These are phyloP conservation scores for Metschnikowia anglica DNA, from an alignment of 805 yeast species.

Conservation along the genomic window DNA sequence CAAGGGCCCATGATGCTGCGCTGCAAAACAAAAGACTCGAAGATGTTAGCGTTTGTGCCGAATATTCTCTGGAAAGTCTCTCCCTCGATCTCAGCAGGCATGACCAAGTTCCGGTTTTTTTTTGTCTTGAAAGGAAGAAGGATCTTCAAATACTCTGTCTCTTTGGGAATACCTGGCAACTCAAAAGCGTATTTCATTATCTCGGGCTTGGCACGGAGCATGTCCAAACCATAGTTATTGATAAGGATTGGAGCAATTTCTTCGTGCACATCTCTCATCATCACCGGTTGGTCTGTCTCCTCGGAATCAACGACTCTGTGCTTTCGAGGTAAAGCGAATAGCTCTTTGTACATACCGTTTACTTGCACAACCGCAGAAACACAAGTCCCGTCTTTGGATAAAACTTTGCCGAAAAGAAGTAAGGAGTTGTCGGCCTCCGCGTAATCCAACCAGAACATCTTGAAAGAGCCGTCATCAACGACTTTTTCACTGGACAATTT, in stretches of 20 bases:
- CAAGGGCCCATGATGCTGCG: constrained; percentile 95
- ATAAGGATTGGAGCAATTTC: constrained; percentile 70
- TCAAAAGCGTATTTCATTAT: constrained; percentile 87
- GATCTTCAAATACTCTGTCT: constrained; percentile 76
- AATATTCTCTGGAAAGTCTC: constrained; percentile 75
- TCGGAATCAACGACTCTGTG: constrained; percentile 43
- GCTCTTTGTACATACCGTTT: constrained; percentile 63
- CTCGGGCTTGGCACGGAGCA: constrained; percentile 69
- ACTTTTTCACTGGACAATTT: constrained; percentile 27
- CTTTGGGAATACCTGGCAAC: constrained; percentile 71
- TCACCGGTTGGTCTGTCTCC: constrained; percentile 37
- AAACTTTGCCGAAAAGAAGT: constrained; percentile 77
- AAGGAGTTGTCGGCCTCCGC: constrained; percentile 71
- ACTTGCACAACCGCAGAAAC: constrained; percentile 80
- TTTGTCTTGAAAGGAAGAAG: constrained; percentile 72
- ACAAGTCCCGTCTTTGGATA: constrained; percentile 53
- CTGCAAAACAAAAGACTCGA: constrained; percentile 83
- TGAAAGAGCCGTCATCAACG: constrained; percentile 44
- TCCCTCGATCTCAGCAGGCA: constrained; percentile 69
- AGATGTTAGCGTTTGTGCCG: constrained; percentile 70
- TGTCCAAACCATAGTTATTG: constrained; percentile 59
- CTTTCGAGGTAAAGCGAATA: constrained; percentile 74
- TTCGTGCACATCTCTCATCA: constrained; percentile 67
- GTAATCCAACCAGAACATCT: constrained; percentile 89
- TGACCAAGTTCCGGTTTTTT: constrained; percentile 43